A percentile compares a stretch with the other conserved stretches of the same genome.
phyloP scores from a whole-genome alignment of 805 yeast genomes.

The Debaryomyces hansenii region DNA sequence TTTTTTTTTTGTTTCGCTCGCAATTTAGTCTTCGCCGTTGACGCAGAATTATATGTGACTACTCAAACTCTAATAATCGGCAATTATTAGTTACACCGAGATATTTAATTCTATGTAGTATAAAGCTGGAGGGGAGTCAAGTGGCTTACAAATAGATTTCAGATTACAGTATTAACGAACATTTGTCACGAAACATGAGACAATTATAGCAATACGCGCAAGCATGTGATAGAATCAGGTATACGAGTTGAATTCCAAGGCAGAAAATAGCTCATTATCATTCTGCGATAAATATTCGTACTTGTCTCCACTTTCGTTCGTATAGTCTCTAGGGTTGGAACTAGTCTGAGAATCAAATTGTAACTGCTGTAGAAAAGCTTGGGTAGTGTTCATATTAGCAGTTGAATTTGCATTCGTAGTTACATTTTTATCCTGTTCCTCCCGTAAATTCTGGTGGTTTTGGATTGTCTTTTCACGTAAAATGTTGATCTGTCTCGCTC shows the following conservation, averaged over 20 bases:
- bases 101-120: too few species aligned
- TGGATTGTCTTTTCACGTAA: conserved; percentile 28
- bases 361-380: conserved; percentile 33
- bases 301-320: conserved; percentile 6
- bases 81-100: too few species aligned
- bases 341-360: conserved; percentile 9
- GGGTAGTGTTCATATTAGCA: conserved; percentile 23
- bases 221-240: conserved; percentile 12
- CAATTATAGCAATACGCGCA: too few species aligned
- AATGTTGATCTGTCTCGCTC: conserved; percentile 54
- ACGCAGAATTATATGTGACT: too few species aligned
- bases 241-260: conserved; percentile 32
- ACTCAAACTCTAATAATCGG: too few species aligned
- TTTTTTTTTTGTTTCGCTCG: too few species aligned
- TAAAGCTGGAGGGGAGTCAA: too few species aligned
- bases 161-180: too few species aligned
- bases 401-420: conserved; percentile 2
- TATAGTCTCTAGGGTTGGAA: not conserved
- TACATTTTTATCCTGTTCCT: conserved; percentile 18
- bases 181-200: too few species aligned
- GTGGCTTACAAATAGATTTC: too few species aligned
- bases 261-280: conserved; percentile 21
- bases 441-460: conserved; percentile 25
- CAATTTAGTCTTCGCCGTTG: too few species aligned
- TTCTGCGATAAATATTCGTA: conserved; percentile 20